phyloP scores from a whole-genome alignment of 208 protist genomes.

The Kentomonas sorsogonicus region DNA sequence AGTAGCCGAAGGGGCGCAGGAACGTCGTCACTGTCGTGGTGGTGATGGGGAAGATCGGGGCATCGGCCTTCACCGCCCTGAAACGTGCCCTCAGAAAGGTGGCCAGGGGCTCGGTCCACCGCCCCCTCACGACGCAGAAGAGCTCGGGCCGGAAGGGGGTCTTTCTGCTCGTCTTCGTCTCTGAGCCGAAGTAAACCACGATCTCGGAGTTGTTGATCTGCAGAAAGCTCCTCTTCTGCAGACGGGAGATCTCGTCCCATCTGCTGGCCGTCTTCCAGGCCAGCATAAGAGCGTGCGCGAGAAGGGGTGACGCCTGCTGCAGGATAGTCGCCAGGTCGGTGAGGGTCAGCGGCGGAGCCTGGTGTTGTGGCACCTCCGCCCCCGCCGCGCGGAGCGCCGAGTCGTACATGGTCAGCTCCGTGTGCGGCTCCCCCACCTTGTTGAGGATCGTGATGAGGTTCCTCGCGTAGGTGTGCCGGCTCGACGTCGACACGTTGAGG shows the following conservation, averaged over 20 bases:
- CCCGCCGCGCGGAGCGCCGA: constrained; percentile 1
- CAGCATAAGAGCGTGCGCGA: background rate
- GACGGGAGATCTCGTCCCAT: constrained; percentile 12
- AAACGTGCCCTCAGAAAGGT: background rate
- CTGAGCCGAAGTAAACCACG: constrained; percentile 11
- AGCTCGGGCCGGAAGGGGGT: constrained; percentile 10
- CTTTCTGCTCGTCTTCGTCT: constrained; percentile 11
- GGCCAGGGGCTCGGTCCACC: background rate
- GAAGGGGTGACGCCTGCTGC: too few relatives aligned
- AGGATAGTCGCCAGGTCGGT: constrained; percentile 2
- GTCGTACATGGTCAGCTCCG: constrained; percentile 7
- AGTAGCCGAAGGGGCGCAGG: constrained; percentile 11
- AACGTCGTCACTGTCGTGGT: constrained; percentile 7
- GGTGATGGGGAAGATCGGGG: constrained; percentile 12
- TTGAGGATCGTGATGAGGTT: constrained; percentile 15
- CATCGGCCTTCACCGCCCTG: background rate
- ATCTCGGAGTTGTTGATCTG: background rate
- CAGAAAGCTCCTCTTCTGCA: background rate
- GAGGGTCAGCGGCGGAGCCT: constrained; percentile 6
- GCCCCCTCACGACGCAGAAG: constrained; percentile 8
- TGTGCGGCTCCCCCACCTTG: constrained; percentile 5
- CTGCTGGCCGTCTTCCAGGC: constrained; percentile 18
- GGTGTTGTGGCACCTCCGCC: background rate
- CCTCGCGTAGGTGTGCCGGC: constrained; percentile 10
- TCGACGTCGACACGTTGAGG: background rate